Conservation (phyloP, 2,329 filamentous ascomycete genomes). For the Ceratocystiopsis brevicomis region DNA sequence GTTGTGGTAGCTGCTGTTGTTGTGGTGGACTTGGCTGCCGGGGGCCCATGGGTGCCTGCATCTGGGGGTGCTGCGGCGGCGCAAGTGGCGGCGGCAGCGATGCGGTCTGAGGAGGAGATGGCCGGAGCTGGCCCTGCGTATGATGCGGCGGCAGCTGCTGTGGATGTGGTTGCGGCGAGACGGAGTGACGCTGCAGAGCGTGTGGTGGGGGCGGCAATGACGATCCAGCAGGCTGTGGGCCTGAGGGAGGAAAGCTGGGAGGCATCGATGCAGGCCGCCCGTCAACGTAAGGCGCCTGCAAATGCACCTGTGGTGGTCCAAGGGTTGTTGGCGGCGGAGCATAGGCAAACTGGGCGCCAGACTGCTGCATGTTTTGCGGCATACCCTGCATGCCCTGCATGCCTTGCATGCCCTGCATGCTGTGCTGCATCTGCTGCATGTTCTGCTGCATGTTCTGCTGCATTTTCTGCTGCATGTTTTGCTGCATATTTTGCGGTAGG, state of each 20-base stretch:
- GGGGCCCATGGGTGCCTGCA: too few species aligned
- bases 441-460: background rate
- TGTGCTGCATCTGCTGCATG: too few species aligned
- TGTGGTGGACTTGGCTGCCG: slow-evolving; percentile 9
- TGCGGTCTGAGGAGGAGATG: slow-evolving; percentile 25
- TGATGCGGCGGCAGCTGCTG: slow-evolving; percentile 23
- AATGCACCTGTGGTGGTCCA: slow-evolving; percentile 21
- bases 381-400: too few species aligned
- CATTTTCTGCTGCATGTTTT: background rate
- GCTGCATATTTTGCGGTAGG: too few species aligned
- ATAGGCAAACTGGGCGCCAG: slow-evolving; percentile 21
- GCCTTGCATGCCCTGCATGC: too few species aligned
- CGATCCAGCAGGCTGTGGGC: slow-evolving; percentile 15
- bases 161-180: slow-evolving; percentile 39
- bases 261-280: slow-evolving; percentile 58
- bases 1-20: slow-evolving; percentile 1
- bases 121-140: slow-evolving; percentile 29
- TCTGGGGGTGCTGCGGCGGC: slow-evolving; percentile 23
- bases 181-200: slow-evolving; percentile 30
- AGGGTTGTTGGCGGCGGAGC: slow-evolving; percentile 13
- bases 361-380: too few species aligned
- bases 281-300: slow-evolving; percentile 50
- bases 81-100: slow-evolving; percentile 19
- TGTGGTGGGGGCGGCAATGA: slow-evolving; percentile 24
- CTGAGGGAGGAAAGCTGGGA: slow-evolving; percentile 41